Percentiles rank a stretch among this genome's conserved stretches.
These are phyloP conservation scores for Lophiotrema nucula DNA, from an alignment of 495 filamentous ascomycete genomes.

Conservation along the genomic window DNA sequence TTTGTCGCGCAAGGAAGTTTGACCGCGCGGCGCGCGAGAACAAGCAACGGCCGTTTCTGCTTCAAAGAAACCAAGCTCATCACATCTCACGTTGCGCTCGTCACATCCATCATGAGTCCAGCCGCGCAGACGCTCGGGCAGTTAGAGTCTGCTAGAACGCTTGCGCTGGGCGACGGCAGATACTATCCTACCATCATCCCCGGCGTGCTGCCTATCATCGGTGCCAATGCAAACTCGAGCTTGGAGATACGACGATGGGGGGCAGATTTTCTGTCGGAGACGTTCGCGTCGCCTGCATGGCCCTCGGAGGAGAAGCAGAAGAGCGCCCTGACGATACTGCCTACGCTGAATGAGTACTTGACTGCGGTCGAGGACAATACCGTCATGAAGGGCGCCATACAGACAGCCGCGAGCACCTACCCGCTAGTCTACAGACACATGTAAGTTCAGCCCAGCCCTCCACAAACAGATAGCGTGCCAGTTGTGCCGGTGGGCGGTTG, in stretches of 20 bases:
- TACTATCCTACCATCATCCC: constrained; percentile 89
- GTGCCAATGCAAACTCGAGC: constrained; percentile 54
- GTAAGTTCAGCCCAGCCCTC: constrained; percentile 47
- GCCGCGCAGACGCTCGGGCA: constrained; percentile 55
- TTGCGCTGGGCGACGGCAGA: constrained; percentile 76
- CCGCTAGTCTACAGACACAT: constrained; percentile 86
- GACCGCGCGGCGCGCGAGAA: constrained; percentile 16
- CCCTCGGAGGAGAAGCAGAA: constrained; percentile 70
- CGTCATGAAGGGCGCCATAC: constrained; percentile 78
- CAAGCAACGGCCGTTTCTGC: constrained; percentile 13
- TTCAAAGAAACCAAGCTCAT: constrained; percentile 22
- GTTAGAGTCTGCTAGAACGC: constrained; percentile 80
- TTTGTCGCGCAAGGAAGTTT: constrained; percentile 25
- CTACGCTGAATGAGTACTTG: constrained; percentile 70
- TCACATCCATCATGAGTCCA: constrained; percentile 20
- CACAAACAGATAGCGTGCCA: not conserved
- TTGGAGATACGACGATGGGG: constrained; percentile 92
- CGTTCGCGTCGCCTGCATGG: constrained; percentile 83
- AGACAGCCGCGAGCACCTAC: constrained; percentile 86
- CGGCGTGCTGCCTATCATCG: constrained; percentile 85
- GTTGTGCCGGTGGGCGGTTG: not conserved
- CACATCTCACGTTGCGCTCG: too few relatives aligned
- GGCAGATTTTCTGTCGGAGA: constrained; percentile 92
- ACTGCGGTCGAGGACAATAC: constrained; percentile 64
- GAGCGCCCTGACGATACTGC: constrained; percentile 67